A percentile compares a stretch with the other conserved stretches of the same genome.
Conservation (phyloP, 306 rosid species). For the Cucumis melo region DNA sequence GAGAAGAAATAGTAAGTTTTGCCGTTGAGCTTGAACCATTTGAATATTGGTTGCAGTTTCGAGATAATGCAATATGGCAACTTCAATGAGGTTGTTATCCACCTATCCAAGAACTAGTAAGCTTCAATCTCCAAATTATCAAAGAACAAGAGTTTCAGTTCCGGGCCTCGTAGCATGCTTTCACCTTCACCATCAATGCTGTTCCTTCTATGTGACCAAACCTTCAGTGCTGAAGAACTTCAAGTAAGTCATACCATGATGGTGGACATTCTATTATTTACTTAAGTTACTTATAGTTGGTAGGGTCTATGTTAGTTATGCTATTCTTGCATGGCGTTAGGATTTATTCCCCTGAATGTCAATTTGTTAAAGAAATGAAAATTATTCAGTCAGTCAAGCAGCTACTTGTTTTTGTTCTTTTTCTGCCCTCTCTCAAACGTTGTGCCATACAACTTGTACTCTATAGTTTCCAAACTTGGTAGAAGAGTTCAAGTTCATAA, state of each 20-base stretch:
- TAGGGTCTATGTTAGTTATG: not conserved
- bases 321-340: not conserved
- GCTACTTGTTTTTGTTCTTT: not conserved
- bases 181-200: constrained; percentile 18
- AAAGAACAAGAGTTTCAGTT: constrained; percentile 17
- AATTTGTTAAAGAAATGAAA: not conserved
- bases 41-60: not conserved
- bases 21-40: not conserved
- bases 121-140: constrained; percentile 14
- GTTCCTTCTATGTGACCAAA: constrained; percentile 20
- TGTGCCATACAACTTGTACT: not conserved
- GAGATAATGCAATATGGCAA: constrained; percentile 18
- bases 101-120: constrained; percentile 16
- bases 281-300: not conserved
- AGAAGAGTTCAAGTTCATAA: not conserved
- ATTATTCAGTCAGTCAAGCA: not conserved
- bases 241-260: constrained; percentile 33
- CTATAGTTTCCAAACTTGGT: not conserved
- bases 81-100: constrained; percentile 14
- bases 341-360: not conserved
- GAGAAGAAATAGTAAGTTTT: not conserved
- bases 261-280: not conserved
- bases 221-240: constrained; percentile 26
- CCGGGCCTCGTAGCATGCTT: constrained; percentile 18
- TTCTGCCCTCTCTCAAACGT: not conserved